Conservation (phyloP, 2,329 filamentous ascomycete genomes). For the Chaetomiaceae sp. region DNA sequence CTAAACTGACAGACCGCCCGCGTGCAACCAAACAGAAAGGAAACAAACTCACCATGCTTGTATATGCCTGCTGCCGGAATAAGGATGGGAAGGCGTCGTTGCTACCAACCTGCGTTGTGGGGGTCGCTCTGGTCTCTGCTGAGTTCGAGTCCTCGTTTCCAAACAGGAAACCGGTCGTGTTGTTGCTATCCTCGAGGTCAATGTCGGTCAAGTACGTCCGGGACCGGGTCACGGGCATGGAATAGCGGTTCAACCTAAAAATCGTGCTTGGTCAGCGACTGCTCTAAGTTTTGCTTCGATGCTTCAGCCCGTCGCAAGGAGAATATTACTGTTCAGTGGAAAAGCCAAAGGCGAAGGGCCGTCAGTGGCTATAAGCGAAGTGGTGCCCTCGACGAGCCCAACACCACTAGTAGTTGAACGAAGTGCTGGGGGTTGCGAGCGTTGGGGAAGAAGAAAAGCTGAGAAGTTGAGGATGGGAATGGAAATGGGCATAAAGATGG, state of each 20-base stretch:
- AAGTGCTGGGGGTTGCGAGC: neutral
- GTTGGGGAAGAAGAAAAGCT: neutral
- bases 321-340: conserved; percentile 5
- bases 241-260: conserved; percentile 77
- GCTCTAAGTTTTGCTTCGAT: neutral
- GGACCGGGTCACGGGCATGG: conserved; percentile 79
- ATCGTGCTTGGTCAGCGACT: conserved; percentile 10
- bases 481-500: conserved; percentile 5
- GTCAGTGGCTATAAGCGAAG: neutral
- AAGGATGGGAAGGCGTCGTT: conserved; percentile 84
- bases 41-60: conserved; percentile 41
- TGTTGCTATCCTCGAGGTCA: conserved; percentile 77
- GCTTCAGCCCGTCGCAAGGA: neutral
- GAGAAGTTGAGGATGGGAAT: neutral
- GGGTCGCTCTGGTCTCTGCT: conserved; percentile 63
- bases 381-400: neutral
- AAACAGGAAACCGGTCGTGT: conserved; percentile 82
- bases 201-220: conserved; percentile 64
- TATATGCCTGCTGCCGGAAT: conserved; percentile 56
- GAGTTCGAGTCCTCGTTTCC: conserved; percentile 66
- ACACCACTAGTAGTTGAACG: neutral
- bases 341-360: neutral
- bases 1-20: neutral
- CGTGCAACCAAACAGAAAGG: neutral
- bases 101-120: conserved; percentile 54